Base-by-base conservation (phyloP, 805 yeast species). In the Pichia thaimueangensis region DNA sequence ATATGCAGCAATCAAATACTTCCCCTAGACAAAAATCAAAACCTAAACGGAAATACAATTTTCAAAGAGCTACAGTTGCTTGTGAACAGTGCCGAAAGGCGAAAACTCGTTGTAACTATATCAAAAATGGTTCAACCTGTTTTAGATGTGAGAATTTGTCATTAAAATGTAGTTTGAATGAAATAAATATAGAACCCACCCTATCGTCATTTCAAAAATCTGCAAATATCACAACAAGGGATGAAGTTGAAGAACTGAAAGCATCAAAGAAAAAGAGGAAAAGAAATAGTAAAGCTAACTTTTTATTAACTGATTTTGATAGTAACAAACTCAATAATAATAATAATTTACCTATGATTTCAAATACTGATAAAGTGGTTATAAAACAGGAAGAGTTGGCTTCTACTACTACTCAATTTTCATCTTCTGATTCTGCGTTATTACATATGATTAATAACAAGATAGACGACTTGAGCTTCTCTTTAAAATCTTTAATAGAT, bases 81-180 rank as follows among this genome's bases (percentile, higher is more conserved):
- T 57, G 61, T 38, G 43, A 41, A 19, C 54, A 51, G 30, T 57
- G 61, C 38, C 42, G 60, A 16, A 49, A 50, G 30, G 48, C 59
- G 4, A 57, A 57, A 39, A 52, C 58, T 1, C 45, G 58, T n/a
- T 57, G 61, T 42, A 51, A 52, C 30, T 49, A 53, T 38, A 40
- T 53, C 10, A 41, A 45, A 19, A 39, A 47, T 34, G 56, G 58
- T 19, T 30, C 45, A n/a, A 47, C 44, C 11, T 57, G 61, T 40
- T 52, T 56, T 35, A 49, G 61, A n/a, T 57, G 61, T 45, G 50
- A 51, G 17, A 55, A 53, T 29, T 39, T 55, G 27, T 51, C 52
- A 4, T 25, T 50, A 8, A 37, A 42, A 29, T 56, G 60, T 35
- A 52, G 58, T 2, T 38, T 55, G 12, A 45, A 42, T 19, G 50